These are phyloP conservation scores for Ceratocystis eucalypticola DNA, from an alignment of 2,329 filamentous ascomycete genomes.

Conservation along the genomic window DNA sequence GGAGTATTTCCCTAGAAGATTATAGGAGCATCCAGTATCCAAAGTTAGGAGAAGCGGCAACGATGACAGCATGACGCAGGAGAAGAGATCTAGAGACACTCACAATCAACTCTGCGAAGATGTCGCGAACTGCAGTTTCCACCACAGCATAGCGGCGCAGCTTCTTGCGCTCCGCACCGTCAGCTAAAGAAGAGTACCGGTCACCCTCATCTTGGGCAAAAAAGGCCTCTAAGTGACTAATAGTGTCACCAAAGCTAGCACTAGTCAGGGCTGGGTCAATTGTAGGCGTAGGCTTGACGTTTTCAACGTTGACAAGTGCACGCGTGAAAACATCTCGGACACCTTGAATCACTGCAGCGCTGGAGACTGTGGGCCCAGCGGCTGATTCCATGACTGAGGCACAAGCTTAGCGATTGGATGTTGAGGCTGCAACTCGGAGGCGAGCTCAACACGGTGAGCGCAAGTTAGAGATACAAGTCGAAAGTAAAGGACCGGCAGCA, in stretches of 20 bases:
- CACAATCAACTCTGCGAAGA: constrained; percentile 70
- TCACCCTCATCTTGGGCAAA: constrained; percentile 26
- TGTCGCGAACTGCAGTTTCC: constrained; percentile 69
- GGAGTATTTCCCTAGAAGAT: constrained; percentile 45
- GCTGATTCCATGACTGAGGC: neutral
- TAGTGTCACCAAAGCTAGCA: constrained; percentile 44
- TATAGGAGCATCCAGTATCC: too few relatives aligned
- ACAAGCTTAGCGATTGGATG: neutral
- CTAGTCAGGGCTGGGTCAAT: constrained; percentile 67
- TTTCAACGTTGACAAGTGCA: constrained; percentile 45
- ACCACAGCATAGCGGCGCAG: constrained; percentile 53
- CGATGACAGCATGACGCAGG: too few relatives aligned
- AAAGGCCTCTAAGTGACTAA: constrained; percentile 31
- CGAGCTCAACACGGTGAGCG: neutral
- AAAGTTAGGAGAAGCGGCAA: too few relatives aligned
- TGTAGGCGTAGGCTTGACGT: constrained; percentile 42
- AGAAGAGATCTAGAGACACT: constrained; percentile 26
- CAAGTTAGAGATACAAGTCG: too few relatives aligned
- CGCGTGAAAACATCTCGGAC: constrained; percentile 42
- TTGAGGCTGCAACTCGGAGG: neutral
- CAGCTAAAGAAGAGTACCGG: constrained; percentile 24
- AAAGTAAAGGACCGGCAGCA: too few relatives aligned
- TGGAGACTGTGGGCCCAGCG: constrained; percentile 28
- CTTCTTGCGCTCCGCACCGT: constrained; percentile 26
- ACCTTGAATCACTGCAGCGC: constrained; percentile 39